These are phyloP conservation scores for Brassica rapa DNA, from an alignment of 345 rosid species.

Conservation along the genomic window DNA sequence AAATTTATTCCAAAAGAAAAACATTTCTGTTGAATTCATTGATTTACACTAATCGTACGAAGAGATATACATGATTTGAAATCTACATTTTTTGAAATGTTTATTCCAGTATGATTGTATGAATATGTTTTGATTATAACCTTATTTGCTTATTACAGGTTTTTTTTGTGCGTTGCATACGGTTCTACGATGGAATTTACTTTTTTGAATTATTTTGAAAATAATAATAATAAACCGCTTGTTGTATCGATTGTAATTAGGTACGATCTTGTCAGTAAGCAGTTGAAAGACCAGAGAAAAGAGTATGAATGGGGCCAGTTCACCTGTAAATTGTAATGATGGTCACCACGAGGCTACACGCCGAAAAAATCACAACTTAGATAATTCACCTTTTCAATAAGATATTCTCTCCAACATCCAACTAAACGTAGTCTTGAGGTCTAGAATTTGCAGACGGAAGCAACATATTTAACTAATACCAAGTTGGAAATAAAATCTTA, in stretches of 20 bases:
- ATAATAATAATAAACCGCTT: neutral
- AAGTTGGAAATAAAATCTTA: neutral
- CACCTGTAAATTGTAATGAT: constrained; percentile 33
- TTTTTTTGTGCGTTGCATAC: too few species aligned
- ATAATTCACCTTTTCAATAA: constrained; percentile 1
- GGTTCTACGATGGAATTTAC: too few species aligned
- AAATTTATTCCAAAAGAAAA: neutral
- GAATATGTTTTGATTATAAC: neutral
- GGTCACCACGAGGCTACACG: constrained; percentile 36
- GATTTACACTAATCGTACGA: neutral
- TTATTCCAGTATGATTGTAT: too few species aligned
- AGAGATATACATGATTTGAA: neutral
- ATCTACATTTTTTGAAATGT: too few species aligned
- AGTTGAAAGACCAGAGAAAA: neutral
- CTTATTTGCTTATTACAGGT: neutral
- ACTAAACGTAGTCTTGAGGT: constrained; percentile 37
- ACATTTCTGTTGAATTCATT: too few species aligned
- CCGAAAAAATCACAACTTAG: constrained; percentile 12
- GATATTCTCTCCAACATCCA: neutral
- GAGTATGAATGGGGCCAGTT: constrained; percentile 27
- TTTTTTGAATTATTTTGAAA: neutral
- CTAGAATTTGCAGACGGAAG: constrained; percentile 34
- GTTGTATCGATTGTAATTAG: constrained; percentile 24
- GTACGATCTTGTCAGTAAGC: constrained; percentile 24
- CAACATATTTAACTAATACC: constrained; percentile 28